These are phyloP conservation scores for Pycnococcus provasolii DNA, from an alignment of 139 green algal genomes.

Conservation along the genomic window DNA sequence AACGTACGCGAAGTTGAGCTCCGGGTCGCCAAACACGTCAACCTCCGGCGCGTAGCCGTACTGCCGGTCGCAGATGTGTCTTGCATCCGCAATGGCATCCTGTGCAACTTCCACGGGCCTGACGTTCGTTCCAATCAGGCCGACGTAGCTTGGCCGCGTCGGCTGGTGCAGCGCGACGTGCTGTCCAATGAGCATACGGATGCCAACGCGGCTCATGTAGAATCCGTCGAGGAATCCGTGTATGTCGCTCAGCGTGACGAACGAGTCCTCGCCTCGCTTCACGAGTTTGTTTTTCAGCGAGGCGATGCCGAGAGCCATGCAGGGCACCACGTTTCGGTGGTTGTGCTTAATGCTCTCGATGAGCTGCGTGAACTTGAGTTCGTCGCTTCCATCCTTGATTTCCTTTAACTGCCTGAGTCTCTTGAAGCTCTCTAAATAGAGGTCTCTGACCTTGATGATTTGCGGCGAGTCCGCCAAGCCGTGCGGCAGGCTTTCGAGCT, in stretches of 20 bases:
- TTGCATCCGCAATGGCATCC: slow-evolving; percentile 86
- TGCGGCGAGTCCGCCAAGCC: slow-evolving; percentile 75
- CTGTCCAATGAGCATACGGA: slow-evolving; percentile 97
- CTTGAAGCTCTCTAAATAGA: background rate
- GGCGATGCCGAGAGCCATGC: slow-evolving; percentile 84
- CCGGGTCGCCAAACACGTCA: slow-evolving; percentile 72
- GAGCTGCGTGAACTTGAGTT: slow-evolving; percentile 80
- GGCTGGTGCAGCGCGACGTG: slow-evolving; percentile 86
- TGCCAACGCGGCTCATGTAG: slow-evolving; percentile 94
- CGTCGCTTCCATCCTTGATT: slow-evolving; percentile 54
- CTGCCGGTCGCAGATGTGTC: slow-evolving; percentile 80
- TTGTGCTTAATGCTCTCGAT: slow-evolving; percentile 62
- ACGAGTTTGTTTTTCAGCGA: slow-evolving; percentile 74
- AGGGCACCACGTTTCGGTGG: slow-evolving; percentile 87
- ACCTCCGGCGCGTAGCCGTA: slow-evolving; percentile 71
- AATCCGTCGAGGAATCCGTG: slow-evolving; percentile 95
- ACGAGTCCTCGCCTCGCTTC: slow-evolving; percentile 2
- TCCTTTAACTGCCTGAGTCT: slow-evolving; percentile 41
- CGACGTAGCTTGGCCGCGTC: slow-evolving; percentile 53
- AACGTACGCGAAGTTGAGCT: slow-evolving; percentile 91
- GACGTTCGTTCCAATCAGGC: slow-evolving; percentile 75
- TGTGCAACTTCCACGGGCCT: slow-evolving; percentile 45
- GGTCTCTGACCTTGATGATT: slow-evolving; percentile 68
- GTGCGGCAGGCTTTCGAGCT: slow-evolving; percentile 94
- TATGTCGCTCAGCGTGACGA: slow-evolving; percentile 87